phyloP scores from a whole-genome alignment of 2,329 filamentous ascomycete genomes.

The Xylaria sp. region DNA sequence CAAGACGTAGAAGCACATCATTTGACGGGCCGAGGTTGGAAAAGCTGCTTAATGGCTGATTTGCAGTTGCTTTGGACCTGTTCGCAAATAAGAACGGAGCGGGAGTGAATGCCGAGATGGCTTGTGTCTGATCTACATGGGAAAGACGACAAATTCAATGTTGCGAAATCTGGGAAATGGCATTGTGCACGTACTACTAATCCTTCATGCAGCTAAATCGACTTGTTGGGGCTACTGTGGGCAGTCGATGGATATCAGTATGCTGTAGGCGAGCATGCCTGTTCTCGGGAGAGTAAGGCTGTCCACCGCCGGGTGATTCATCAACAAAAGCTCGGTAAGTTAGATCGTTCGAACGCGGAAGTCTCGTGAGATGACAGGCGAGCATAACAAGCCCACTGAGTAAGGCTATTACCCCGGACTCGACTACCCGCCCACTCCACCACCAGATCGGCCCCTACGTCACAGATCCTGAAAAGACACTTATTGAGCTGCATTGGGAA shows the following conservation, averaged over 20 bases:
- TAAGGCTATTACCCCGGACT: not conserved
- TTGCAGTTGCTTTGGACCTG: conserved; percentile 1
- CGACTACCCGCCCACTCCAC: conserved; percentile 19
- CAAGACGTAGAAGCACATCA: conserved; percentile 25
- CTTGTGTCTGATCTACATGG: conserved; percentile 28
- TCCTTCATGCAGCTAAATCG: conserved; percentile 21
- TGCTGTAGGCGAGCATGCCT: conserved; percentile 5
- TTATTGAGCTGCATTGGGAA: not conserved
- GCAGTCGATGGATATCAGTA: conserved; percentile 2
- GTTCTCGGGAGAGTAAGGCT: not conserved
- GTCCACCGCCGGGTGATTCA: not conserved
- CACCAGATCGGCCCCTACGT: conserved; percentile 12
- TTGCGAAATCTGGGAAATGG: conserved; percentile 27
- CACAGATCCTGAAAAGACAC: conserved; percentile 7
- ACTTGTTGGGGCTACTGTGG: not conserved
- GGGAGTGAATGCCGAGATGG: conserved; percentile 7
- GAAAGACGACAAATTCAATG: conserved; percentile 31
- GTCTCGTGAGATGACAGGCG: conserved; percentile 15
- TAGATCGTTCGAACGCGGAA: conserved; percentile 8
- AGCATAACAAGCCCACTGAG: conserved; percentile 20
- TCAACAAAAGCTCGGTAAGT: conserved; percentile 5
- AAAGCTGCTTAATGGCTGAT: conserved; percentile 11
- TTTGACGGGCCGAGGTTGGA: conserved; percentile 24
- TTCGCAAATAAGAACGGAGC: conserved; percentile 1
- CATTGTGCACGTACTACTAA: conserved; percentile 18